phyloP scores from a whole-genome alignment of 441 rosid species.

The Omphalea diandra region DNA sequence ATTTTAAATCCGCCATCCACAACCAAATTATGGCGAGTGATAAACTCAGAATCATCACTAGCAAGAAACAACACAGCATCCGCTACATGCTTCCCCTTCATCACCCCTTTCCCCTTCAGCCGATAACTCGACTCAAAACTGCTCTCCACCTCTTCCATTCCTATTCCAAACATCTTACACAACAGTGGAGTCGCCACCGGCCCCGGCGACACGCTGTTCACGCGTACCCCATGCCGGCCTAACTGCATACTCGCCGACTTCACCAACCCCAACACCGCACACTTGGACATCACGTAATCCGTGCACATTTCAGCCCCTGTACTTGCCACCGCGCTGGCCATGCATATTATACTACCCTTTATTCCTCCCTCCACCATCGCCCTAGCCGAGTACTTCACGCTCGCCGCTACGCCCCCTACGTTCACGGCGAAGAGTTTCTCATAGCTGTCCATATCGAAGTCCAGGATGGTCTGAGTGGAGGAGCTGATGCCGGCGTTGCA shows the following conservation, averaged over 20 bases:
- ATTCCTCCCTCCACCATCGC: constrained; percentile 30
- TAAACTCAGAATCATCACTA: constrained; percentile 25
- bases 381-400: constrained; percentile 37
- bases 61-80: constrained; percentile 44
- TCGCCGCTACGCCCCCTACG: constrained; percentile 27
- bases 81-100: constrained; percentile 28
- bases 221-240: constrained; percentile 14
- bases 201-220: constrained; percentile 23
- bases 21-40: constrained; percentile 36
- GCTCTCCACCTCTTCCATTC: constrained; percentile 17
- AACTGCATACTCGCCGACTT: constrained; percentile 23
- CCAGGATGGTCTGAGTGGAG: constrained; percentile 27
- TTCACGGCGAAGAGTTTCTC: constrained; percentile 21
- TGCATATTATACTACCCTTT: constrained; percentile 34
- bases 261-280: constrained; percentile 23
- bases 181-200: constrained; percentile 15
- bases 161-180: neutral
- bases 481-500: constrained; percentile 36
- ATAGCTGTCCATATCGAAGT: constrained; percentile 19
- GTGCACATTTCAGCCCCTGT: neutral
- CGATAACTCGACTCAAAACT: neutral
- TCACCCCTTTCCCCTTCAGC: constrained; percentile 38
- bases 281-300: constrained; percentile 25
- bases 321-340: constrained; percentile 14
- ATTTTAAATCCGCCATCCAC: constrained; percentile 32